Conservation (phyloP, 2,329 filamentous ascomycete species). For the Didymella glomerata region DNA sequence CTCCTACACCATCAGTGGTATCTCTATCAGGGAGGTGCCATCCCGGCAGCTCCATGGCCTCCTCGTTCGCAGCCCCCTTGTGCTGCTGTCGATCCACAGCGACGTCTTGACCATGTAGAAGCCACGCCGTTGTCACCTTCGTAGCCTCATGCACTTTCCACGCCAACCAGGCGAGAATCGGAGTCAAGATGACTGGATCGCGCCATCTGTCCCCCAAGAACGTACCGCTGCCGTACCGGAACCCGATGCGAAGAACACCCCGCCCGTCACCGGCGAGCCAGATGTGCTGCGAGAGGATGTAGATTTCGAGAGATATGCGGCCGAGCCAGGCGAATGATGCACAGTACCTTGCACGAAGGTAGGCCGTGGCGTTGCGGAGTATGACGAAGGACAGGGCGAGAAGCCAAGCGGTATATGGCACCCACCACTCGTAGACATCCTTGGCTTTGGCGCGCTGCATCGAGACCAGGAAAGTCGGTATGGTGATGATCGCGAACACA, state of each 20-base stretch:
- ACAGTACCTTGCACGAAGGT: conserved; percentile 57
- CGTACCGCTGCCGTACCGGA: conserved; percentile 39
- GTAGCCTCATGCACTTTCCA: conserved; percentile 52
- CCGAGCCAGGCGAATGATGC: conserved; percentile 64
- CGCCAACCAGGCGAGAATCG: conserved; percentile 56
- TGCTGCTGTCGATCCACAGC: neutral
- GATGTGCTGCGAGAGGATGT: conserved; percentile 68
- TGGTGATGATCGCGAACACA: conserved; percentile 33
- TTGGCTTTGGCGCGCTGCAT: conserved; percentile 47
- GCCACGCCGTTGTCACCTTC: conserved; percentile 50
- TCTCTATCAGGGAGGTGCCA: conserved; percentile 9
- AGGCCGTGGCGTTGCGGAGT: conserved; percentile 60
- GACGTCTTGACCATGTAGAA: conserved; percentile 24
- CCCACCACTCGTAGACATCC: conserved; percentile 59
- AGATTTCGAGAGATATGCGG: conserved; percentile 66
- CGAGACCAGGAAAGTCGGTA: conserved; percentile 48
- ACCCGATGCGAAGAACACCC: conserved; percentile 57
- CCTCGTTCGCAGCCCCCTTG: neutral
- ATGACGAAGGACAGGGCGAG: conserved; percentile 63
- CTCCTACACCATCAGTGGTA: neutral
- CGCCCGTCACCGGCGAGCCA: conserved; percentile 68
- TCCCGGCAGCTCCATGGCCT: conserved; percentile 9
- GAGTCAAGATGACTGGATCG: conserved; percentile 53
- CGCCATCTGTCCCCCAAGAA: conserved; percentile 41
- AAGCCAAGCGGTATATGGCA: conserved; percentile 63